Percentiles rank a stretch among this genome's conserved stretches.
These are phyloP conservation scores for Heimioporus sp. DNA, from an alignment of 768 basidiomycete genomes.

Conservation along the genomic window DNA sequence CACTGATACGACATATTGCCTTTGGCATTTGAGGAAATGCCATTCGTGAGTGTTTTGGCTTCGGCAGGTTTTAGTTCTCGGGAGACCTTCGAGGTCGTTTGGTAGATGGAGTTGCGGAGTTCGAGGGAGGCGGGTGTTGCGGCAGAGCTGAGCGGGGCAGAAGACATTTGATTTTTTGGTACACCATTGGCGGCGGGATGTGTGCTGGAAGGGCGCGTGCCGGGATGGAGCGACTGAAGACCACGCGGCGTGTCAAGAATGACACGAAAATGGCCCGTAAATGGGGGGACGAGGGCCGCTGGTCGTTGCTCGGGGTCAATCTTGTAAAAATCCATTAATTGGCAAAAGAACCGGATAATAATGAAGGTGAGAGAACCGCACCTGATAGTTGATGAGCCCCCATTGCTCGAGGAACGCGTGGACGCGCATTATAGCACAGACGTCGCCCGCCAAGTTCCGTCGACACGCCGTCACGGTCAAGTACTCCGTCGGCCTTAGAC, in stretches of 20 bases:
- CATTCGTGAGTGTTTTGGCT: constrained; percentile 60
- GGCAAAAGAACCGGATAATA: background rate
- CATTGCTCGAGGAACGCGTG: constrained; percentile 99
- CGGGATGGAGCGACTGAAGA: constrained; percentile 88
- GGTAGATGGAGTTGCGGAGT: constrained; percentile 84
- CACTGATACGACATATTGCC: constrained; percentile 68
- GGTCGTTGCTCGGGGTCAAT: constrained; percentile 97
- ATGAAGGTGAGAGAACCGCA: constrained; percentile 31
- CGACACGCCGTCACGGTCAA: constrained; percentile 96
- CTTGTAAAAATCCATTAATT: constrained; percentile 40
- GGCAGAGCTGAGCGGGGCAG: constrained; percentile 3
- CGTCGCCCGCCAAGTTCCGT: constrained; percentile 95
- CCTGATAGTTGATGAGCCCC: constrained; percentile 99
- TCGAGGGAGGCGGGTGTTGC: constrained; percentile 63
- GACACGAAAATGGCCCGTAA: constrained; percentile 98
- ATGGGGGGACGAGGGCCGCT: constrained; percentile 91
- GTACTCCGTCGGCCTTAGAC: constrained; percentile 91
- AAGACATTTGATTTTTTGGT: constrained; percentile 33
- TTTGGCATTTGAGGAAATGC: constrained; percentile 43
- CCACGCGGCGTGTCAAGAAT: constrained; percentile 96
- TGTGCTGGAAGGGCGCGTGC: constrained; percentile 56
- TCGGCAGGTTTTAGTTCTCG: constrained; percentile 65
- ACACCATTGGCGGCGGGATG: constrained; percentile 49
- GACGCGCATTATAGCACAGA: constrained; percentile 97
- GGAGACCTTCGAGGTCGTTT: constrained; percentile 82